Percentiles rank a stretch among this genome's conserved stretches.
Evolutionary conservation across 2,329 filamentous ascomycete species (phyloP).

Genomic region (Plenodomus lindquistii): DNA sequence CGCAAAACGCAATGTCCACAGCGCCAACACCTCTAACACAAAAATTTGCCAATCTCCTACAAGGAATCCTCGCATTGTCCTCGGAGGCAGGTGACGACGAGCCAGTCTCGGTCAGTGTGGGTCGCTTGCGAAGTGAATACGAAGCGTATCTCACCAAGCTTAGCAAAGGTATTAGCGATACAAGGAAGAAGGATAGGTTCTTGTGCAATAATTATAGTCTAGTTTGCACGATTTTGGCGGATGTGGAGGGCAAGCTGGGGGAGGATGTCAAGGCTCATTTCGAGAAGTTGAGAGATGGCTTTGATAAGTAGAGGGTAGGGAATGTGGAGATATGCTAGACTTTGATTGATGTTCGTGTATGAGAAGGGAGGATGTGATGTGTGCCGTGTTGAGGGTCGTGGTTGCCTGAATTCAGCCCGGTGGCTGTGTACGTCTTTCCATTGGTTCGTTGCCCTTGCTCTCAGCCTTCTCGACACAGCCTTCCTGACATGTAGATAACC

Average conservation of each 20-base stretch:
- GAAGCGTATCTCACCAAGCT: constrained; percentile 81
- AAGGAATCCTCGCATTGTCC: constrained; percentile 81
- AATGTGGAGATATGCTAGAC: no score
- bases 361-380: no score
- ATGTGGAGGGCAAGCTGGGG: constrained; percentile 72
- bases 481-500: no score
- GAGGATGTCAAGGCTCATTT: constrained; percentile 77
- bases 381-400: no score
- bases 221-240: constrained; percentile 82
- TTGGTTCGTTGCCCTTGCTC: no score
- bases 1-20: constrained; percentile 62
- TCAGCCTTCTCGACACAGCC: no score
- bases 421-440: no score
- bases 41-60: constrained; percentile 89
- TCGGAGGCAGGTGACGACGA: constrained; percentile 94
- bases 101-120: constrained; percentile 80
- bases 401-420: no score
- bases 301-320: constrained; percentile 40
- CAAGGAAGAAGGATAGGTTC: constrained; percentile 82
- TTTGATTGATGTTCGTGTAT: no score
- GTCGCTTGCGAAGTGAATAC: constrained; percentile 76
- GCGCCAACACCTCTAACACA: constrained; percentile 93
- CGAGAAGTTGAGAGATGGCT: constrained; percentile 58
- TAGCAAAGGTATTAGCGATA: constrained; percentile 74
- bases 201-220: constrained; percentile 96